phyloP scores from a whole-genome alignment of 345 rosid species.

The Gossypium turneri region DNA sequence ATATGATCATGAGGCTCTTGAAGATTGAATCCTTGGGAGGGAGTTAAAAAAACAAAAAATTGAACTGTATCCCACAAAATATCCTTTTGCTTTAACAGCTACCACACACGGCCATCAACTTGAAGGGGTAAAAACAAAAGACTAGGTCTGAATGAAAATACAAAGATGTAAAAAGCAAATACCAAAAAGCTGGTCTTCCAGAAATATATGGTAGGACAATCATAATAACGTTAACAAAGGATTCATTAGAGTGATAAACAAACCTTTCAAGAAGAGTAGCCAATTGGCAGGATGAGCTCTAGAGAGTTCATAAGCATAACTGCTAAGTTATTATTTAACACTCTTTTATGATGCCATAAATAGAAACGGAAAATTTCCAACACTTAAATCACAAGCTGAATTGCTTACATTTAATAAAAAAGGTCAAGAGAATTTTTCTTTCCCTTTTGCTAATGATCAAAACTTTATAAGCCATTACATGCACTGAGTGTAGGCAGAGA shows the following conservation, averaged over 20 bases:
- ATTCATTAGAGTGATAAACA: neutral
- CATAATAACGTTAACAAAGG: too few relatives aligned
- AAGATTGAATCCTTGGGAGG: neutral
- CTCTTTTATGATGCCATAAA: neutral
- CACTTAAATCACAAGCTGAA: neutral
- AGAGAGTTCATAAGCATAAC: neutral
- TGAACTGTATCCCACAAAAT: neutral
- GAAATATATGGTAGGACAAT: too few relatives aligned
- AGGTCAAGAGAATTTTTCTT: neutral
- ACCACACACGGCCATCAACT: too few relatives aligned
- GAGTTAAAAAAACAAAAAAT: neutral
- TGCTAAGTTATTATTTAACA: neutral
- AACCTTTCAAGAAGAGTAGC: neutral
- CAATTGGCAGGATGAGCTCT: neutral
- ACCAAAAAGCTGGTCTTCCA: too few relatives aligned
- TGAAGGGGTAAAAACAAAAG: too few relatives aligned
- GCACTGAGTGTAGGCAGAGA: neutral
- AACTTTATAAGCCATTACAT: neutral
- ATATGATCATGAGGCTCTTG: neutral
- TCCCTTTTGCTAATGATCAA: neutral
- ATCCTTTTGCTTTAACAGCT: neutral
- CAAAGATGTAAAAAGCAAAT: too few relatives aligned
- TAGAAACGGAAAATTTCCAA: neutral
- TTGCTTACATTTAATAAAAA: neutral
- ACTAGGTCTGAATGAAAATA: too few relatives aligned